Evolutionary conservation across 257 asterid species (phyloP), one percentile per base, ranked within the genome.

Genomic region (Ligustrum vulgare): DNA sequence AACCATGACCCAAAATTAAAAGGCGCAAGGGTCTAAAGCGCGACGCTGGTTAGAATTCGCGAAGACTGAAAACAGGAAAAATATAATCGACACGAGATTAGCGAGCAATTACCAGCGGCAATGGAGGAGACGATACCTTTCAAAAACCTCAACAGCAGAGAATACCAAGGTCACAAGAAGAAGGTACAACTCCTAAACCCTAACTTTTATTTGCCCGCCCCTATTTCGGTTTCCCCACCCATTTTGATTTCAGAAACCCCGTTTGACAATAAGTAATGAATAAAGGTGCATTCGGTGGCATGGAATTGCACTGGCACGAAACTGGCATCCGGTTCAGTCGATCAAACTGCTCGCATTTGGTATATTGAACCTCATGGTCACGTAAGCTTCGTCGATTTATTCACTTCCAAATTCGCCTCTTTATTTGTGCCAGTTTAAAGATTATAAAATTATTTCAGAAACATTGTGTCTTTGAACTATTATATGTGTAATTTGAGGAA

Each of bases 271-370:
- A 56, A 36, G 18, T 49, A 9, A 45, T 74, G 28, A 13, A 16
- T 36, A 79, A 67, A 95, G 98, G 99, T 95, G 77, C 99, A 95
- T 84, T 93, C 99, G 33, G 97, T 93, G 79, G 98, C 99, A 28
- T 93, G 99, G 99, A 95, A 95, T 81, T 95, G 98, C 80, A 76
- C 79, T 15, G 99, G 99, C 64, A 89, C 97, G 76, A 95, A 95
- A 68, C 83, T 95, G 28, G 99, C 98, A 6, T 95, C 99, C 33
- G 99, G 98, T 70, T 93, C 98, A 18, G 99, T 95, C 78, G 99
- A 95, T 83, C 99, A 91, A 87, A 95, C 99, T 3, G 99, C 99
- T 72, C 92, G 98, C 23, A 70, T 95, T 75, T 95, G 99, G 98
- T 90, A 85, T 9, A 93, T 95, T 32, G 99, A 95, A 39, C 90